These are phyloP conservation scores for Fusarium albosuccineum DNA, from an alignment of 2,329 filamentous ascomycete species.

Conservation along the genomic window DNA sequence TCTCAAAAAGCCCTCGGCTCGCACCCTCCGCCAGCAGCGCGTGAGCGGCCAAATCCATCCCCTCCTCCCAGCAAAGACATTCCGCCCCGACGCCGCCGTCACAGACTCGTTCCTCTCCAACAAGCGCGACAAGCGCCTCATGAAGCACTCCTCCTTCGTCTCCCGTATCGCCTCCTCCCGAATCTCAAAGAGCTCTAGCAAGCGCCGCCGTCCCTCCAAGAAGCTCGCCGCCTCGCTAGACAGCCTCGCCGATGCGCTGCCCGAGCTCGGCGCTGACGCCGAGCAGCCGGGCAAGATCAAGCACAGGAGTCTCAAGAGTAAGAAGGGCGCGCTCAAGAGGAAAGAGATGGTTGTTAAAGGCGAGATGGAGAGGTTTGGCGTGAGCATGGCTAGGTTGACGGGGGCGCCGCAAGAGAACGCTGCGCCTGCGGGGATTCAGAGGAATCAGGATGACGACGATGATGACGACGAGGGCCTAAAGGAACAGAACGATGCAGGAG, in stretches of 20 bases:
- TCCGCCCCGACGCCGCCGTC: slow-evolving; percentile 64
- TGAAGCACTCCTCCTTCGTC: slow-evolving; percentile 85
- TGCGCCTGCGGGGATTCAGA: slow-evolving; percentile 16
- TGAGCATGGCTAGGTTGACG: slow-evolving; percentile 83
- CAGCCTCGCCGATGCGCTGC: slow-evolving; percentile 83
- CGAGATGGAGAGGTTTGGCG: slow-evolving; percentile 87
- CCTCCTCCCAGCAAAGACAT: slow-evolving; percentile 64
- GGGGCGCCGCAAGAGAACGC: slow-evolving; percentile 48
- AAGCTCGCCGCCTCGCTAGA: slow-evolving; percentile 83
- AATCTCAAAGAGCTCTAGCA: slow-evolving; percentile 40
- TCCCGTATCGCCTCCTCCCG: slow-evolving; percentile 77
- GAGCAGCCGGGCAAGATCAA: slow-evolving; percentile 71
- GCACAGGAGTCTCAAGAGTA: slow-evolving; percentile 79
- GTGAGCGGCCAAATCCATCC: slow-evolving; percentile 63
- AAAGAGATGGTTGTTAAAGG: slow-evolving; percentile 83
- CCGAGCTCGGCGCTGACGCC: slow-evolving; percentile 67
- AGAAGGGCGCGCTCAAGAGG: slow-evolving; percentile 84
- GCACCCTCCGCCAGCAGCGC: slow-evolving; percentile 67
- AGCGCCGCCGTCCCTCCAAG: slow-evolving; percentile 72
- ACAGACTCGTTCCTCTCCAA: slow-evolving; percentile 73
- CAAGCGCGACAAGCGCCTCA: slow-evolving; percentile 86
- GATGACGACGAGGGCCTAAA: slow-evolving; percentile 35
- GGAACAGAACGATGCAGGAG: slow-evolving; percentile 17
- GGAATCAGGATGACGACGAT: slow-evolving; percentile 23
- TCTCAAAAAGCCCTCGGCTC: slow-evolving; percentile 68